Evolutionary conservation across 129 eudicot species (phyloP), one percentile per base, ranked within the genome.

Genomic region (Flaveria bidentis): DNA sequence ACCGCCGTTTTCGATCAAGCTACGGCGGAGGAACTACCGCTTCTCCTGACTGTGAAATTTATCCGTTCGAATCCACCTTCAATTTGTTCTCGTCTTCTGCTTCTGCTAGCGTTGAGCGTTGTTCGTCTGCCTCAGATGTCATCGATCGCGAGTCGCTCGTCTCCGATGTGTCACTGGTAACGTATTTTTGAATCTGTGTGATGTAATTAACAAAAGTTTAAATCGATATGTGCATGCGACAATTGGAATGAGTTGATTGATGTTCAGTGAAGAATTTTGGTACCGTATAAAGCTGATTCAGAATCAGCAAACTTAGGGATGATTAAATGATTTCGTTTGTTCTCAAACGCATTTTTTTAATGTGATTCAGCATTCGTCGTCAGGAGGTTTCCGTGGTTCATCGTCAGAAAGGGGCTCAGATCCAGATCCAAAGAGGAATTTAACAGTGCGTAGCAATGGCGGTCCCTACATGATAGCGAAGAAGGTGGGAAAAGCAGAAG

Each of bases 91-190:
- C 97, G n/a, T 87, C 97, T 62, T 90, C 91, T 39, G 85, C 96
- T 75, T 92, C 98, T 23, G 92, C 88, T 78, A 90, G 94, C 62
- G 90, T 88, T 18, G 98, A 90, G 28, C 88, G 94, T 44, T 86
- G 92, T 85, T 92, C 98, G n/a, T 90, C 89, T 65, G 81, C 90
- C 26, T 88, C 98, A 44, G 91, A 89, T 67, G 82, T 75, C 1
- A 86, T 71, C 56, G 96, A 87, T 83, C 93, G 82, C 41, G 84
- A 86, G 14, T 86, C 89, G 77, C 76, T 77, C 64, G 74, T 82
- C 45, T 85, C 90, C 46, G 84, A 83, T 44, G 28, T 69, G 67
- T 83, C 83, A 66, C 80, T 77, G 64, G 90, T 85, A 39, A 60
- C 58, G 22, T 65, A 52, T 22, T 39, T 13, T 9, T 23, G 53